Percentiles rank a stretch among this genome's conserved stretches.
phyloP scores from a whole-genome alignment of 148 eudicot genomes.

The Linanthus parryae region DNA sequence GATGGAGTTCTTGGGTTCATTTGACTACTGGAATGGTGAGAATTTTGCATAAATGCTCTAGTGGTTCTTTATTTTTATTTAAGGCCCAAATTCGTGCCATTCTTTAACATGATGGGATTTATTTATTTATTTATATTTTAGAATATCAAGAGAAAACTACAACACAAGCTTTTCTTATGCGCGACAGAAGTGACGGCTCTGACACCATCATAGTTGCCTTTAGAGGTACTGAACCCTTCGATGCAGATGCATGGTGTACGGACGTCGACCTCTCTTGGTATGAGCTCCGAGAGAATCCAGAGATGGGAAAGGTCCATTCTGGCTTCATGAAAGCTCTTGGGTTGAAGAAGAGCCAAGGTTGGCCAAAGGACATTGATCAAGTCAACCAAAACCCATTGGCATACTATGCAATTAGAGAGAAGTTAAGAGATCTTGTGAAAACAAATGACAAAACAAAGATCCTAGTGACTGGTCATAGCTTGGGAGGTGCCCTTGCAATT shows the following conservation, averaged over 20 bases:
- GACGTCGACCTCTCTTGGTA: constrained; percentile 67
- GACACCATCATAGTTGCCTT: constrained; percentile 50
- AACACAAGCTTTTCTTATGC: constrained; percentile 59
- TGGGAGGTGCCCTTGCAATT: constrained; percentile 40
- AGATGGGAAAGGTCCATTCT: constrained; percentile 55
- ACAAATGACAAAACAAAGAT: constrained; percentile 22
- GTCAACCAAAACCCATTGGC: constrained; percentile 9
- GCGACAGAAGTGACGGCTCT: constrained; percentile 14
- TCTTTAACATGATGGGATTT: too few relatives aligned
- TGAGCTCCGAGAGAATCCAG: constrained; percentile 25
- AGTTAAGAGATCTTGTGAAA: constrained; percentile 9
- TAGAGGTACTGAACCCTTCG: constrained; percentile 63
- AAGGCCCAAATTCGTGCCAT: too few relatives aligned
- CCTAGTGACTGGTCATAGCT: constrained; percentile 43
- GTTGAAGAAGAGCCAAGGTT: constrained; percentile 29
- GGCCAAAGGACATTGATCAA: constrained; percentile 20
- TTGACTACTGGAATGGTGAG: too few relatives aligned
- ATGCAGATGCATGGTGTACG: constrained; percentile 60
- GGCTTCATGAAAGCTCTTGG: constrained; percentile 80
- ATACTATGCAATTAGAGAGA: constrained; percentile 25
- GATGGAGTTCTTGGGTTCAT: too few relatives aligned
- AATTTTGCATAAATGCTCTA: too few relatives aligned
- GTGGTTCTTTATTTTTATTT: too few relatives aligned
- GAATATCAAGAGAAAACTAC: constrained; percentile 31
- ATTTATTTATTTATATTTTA: constrained; percentile 8